Conservation (phyloP, 129 eudicot genomes). For the Chrysanthemum lavandulifolium region DNA sequence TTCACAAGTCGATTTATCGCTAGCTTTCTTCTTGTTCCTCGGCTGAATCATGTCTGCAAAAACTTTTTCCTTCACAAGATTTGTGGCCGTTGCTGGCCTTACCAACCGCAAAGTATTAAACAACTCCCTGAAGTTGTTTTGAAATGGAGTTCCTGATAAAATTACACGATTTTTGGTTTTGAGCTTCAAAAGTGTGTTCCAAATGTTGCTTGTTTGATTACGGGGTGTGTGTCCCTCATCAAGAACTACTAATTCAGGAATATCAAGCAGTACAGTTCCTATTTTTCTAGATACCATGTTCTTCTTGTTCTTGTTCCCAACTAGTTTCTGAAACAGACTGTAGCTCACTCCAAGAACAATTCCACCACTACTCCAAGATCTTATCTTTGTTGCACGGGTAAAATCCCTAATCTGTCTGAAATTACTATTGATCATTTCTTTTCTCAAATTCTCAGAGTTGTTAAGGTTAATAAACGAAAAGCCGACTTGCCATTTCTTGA, state of each 20-base stretch:
- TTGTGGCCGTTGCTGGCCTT: conserved; percentile 38
- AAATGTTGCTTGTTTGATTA: conserved; percentile 42
- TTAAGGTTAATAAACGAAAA: conserved; percentile 35
- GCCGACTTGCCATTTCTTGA: conserved; percentile 45
- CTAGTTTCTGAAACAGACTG: conserved; percentile 30
- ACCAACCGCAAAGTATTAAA: conserved; percentile 55
- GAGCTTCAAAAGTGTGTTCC: conserved; percentile 47
- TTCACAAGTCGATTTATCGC: not conserved
- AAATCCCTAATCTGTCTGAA: not conserved
- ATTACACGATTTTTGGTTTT: conserved; percentile 51
- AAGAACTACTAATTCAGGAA: conserved; percentile 56
- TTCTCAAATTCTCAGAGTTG: conserved; percentile 15
- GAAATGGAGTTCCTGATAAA: conserved; percentile 80
- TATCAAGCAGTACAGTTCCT: conserved; percentile 40
- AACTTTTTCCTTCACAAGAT: conserved; percentile 23
- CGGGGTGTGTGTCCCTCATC: conserved; percentile 96
- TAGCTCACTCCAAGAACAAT: conserved; percentile 74
- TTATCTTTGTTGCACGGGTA: conserved; percentile 47
- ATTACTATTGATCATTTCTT: conserved; percentile 5
- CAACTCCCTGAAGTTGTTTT: conserved; percentile 67
- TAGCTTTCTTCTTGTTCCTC: conserved; percentile 2
- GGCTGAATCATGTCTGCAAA: conserved; percentile 28
- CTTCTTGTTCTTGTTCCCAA: not conserved
- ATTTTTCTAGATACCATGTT: conserved; percentile 11
- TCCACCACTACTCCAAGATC: conserved; percentile 44